phyloP scores from a whole-genome alignment of 306 rosid species.

The Acmispon strigosus region DNA sequence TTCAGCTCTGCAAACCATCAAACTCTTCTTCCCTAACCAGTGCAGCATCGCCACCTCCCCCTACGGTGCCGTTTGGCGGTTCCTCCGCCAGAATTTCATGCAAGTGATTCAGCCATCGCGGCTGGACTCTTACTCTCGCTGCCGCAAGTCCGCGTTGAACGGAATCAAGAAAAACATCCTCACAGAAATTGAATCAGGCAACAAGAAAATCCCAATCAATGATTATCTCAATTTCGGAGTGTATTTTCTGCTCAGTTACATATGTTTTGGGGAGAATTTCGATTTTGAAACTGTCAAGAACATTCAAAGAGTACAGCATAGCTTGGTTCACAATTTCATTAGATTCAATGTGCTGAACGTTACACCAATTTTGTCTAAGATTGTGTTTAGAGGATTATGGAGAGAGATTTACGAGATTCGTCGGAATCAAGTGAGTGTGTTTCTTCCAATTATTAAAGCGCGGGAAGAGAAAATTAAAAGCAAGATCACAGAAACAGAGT shows the following conservation, averaged over 20 bases:
- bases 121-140: conserved; percentile 20
- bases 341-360: conserved; percentile 41
- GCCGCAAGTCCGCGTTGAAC: conserved; percentile 32
- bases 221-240: conserved; percentile 26
- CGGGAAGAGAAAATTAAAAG: conserved; percentile 14
- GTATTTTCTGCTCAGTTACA: conserved; percentile 22
- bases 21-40: conserved; percentile 31
- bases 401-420: conserved; percentile 31
- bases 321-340: conserved; percentile 23
- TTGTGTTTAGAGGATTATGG: conserved; percentile 36
- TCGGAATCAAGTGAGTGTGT: conserved; percentile 11
- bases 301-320: conserved; percentile 23
- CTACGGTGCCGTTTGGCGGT: conserved; percentile 39
- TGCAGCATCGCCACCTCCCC: conserved; percentile 17
- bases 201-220: neutral
- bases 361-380: conserved; percentile 29
- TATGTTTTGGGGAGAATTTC: conserved; percentile 39
- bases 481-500: neutral
- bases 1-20: conserved; percentile 14
- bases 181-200: conserved; percentile 6
- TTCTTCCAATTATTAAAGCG: conserved; percentile 45
- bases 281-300: conserved; percentile 2
- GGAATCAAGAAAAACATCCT: conserved; percentile 10
- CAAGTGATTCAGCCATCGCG: conserved; percentile 31
- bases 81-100: conserved; percentile 41